Percentiles rank a stretch among this genome's conserved stretches.
Evolutionary conservation across 768 basidiomycete genomes (phyloP).

Genomic region (Amanita thiersii): DNA sequence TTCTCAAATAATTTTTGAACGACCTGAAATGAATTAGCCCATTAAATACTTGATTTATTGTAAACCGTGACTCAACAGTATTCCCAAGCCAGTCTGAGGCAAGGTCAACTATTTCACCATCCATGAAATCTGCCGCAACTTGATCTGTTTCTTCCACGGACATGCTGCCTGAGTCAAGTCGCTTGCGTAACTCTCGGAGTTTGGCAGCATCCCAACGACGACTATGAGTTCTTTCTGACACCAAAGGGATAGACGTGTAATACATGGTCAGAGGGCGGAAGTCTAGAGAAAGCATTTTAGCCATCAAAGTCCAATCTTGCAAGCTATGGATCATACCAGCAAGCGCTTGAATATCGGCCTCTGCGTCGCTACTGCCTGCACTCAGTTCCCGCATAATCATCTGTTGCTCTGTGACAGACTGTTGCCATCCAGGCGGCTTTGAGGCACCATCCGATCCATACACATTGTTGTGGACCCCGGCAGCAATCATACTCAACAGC

Average conservation of each 20-base stretch:
- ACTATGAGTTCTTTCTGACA: conserved; percentile 77
- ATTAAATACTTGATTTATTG: conserved; percentile 1
- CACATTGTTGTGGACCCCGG: conserved; percentile 56
- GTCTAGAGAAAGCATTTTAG: conserved; percentile 37
- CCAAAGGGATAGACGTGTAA: conserved; percentile 90
- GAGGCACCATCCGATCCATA: conserved; percentile 46
- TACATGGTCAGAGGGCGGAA: conserved; percentile 92
- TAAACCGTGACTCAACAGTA: conserved; percentile 45
- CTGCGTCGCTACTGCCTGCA: conserved; percentile 66
- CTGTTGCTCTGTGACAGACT: conserved; percentile 87
- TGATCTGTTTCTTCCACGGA: conserved; percentile 81
- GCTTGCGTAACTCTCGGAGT: conserved; percentile 89
- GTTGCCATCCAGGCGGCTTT: conserved; percentile 60
- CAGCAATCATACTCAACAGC: conserved; percentile 79
- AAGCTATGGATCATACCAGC: conserved; percentile 47
- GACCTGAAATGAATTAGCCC: conserved; percentile 39
- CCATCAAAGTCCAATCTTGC: conserved; percentile 6
- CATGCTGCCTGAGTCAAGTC: conserved; percentile 86
- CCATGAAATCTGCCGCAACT: conserved; percentile 84
- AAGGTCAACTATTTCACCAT: conserved; percentile 91
- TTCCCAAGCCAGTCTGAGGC: conserved; percentile 99
- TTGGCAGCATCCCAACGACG: conserved; percentile 92
- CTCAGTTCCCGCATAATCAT: conserved; percentile 95
- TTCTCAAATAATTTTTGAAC: conserved; percentile 96
- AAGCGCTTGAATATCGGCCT: conserved; percentile 78